phyloP scores from a whole-genome alignment of 805 yeast genomes.

The Metschnikowia aberdeeniae region DNA sequence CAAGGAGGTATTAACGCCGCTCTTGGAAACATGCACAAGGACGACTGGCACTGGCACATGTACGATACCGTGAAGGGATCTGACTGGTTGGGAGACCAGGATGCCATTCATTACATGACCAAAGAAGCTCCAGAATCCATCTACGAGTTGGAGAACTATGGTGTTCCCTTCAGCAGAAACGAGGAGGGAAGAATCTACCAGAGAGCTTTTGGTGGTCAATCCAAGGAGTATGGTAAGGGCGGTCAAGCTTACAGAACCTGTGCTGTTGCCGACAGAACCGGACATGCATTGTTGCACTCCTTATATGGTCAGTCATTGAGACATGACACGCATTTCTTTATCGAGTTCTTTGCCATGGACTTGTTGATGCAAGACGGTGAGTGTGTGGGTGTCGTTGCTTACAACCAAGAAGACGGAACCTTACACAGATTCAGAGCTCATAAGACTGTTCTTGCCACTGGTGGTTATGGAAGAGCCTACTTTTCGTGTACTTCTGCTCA shows the following conservation, averaged over 20 bases:
- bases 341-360: slow-evolving; percentile 95
- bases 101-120: slow-evolving; percentile 98
- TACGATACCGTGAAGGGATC: slow-evolving; percentile 99
- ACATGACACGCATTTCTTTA: slow-evolving; percentile 96
- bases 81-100: slow-evolving; percentile 99
- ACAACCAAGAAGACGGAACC: slow-evolving; percentile 98
- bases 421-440: slow-evolving; percentile 96
- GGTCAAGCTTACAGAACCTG: slow-evolving; percentile 99
- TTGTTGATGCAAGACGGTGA: slow-evolving; percentile 91
- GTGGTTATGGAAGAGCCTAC: slow-evolving; percentile 98
- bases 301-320: slow-evolving; percentile 93
- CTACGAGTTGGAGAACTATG: slow-evolving; percentile 95
- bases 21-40: slow-evolving; percentile 95
- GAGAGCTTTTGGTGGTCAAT: slow-evolving; percentile 98
- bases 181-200: slow-evolving; percentile 96
- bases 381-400: slow-evolving; percentile 95
- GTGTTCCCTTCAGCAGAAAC: slow-evolving; percentile 97
- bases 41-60: slow-evolving; percentile 99
- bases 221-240: slow-evolving; percentile 93
- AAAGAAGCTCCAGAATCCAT: slow-evolving; percentile 95
- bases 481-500: slow-evolving; percentile 99
- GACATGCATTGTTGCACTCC: slow-evolving; percentile 94
- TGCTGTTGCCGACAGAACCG: slow-evolving; percentile 99
- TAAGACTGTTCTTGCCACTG: slow-evolving; percentile 94
- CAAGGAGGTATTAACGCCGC: slow-evolving; percentile 99